Evolutionary conservation across 768 basidiomycete genomes (phyloP), one percentile per base, ranked within the genome.

Genomic region (Stropharia rugosoannulata): DNA sequence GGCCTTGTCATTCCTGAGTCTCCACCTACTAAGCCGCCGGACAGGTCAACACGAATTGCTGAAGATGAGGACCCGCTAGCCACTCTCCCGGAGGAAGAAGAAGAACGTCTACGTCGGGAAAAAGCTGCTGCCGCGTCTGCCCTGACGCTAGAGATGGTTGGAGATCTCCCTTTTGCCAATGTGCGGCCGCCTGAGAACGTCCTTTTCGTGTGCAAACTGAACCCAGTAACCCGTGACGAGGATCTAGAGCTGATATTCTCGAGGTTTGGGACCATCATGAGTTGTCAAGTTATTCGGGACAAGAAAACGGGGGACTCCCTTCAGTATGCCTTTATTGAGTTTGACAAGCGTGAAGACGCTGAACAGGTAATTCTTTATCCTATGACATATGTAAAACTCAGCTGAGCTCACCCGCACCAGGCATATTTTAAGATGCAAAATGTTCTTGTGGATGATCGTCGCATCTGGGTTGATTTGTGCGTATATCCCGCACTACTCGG

Each of bases 341-440:
- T 98, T 74, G 94, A 95, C 66, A 92, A 90, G 68, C 75, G 87
- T 41, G 94, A 93, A 59, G 90, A 95, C 37, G 95, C 96, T 7
- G 96, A 99, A 71, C 89, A 94, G 85, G 93, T 92, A 59, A 56
- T 81, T 64, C 39, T 53, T 41, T 29, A 1, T 32, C 25, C 36
- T 29, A 52, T 44, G 15, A 40, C 22, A 39, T 48, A 41, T 22
- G 32, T 43, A 37, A 1, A 36, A 37, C 29, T 12, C 38, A 41
- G 43, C 19, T 35, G 37, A 32, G 29, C 29, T 29, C 27, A 29
- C 27, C 29, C 29, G 9, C 9, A 48, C 3, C 60, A 95, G 90
- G 97, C 93, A 8, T 99, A 98, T 71, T 95, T 98, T 76, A 99
- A 98, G 71, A 99, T 99, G 97, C 97, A 98, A 69, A 98, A 98